These are phyloP conservation scores for Spatholobus suberectus DNA, from an alignment of 306 rosid species.

Conservation along the genomic window DNA sequence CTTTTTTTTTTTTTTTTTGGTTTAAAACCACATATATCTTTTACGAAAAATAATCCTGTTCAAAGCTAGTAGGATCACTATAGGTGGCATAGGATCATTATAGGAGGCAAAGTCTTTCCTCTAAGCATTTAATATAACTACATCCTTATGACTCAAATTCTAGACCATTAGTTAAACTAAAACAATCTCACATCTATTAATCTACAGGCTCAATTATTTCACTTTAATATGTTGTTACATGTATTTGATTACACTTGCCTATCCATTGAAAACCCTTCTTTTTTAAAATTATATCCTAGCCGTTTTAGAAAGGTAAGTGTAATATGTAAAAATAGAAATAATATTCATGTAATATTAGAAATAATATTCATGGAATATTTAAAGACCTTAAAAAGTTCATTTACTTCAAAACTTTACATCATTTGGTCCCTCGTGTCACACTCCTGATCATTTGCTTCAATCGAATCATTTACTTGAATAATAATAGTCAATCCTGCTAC, in stretches of 20 bases:
- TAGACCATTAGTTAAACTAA: too few species aligned
- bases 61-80: too few species aligned
- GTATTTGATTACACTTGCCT: not conserved
- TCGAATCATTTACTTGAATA: not conserved
- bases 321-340: not conserved
- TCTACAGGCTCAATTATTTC: too few species aligned
- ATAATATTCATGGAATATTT: not conserved
- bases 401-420: not conserved
- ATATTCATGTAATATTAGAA: not conserved
- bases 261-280: not conserved
- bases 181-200: too few species aligned
- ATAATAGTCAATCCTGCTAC: not conserved
- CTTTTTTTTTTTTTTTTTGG: too few species aligned
- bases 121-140: too few species aligned
- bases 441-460: not conserved
- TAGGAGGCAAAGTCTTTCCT: too few species aligned
- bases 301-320: not conserved
- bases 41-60: too few species aligned
- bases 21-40: too few species aligned
- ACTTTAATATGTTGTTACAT: not conserved
- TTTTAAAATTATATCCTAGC: not conserved
- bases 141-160: too few species aligned
- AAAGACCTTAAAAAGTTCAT: not conserved
- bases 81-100: too few species aligned
- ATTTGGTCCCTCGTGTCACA: too few species aligned